A percentile compares a stretch with the other conserved stretches of the same genome.
Evolutionary conservation across 768 basidiomycete genomes (phyloP).

Genomic region (Trametes cingulata): DNA sequence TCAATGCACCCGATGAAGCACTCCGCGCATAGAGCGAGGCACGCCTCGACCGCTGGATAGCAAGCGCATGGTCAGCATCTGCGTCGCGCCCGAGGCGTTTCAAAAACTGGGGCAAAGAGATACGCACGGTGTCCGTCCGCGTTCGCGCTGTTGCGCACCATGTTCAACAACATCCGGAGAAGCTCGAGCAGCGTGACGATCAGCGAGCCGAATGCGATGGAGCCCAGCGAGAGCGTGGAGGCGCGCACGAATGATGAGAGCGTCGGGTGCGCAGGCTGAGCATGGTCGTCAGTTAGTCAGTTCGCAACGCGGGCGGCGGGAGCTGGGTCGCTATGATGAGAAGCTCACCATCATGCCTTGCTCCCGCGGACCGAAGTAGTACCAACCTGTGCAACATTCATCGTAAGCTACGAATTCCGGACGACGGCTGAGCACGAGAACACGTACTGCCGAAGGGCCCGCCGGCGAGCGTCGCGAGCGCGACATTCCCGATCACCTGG

Average conservation of each 20-base stretch:
- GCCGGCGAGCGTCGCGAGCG: constrained; percentile 77
- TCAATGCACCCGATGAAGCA: constrained; percentile 78
- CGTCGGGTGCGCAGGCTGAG: constrained; percentile 71
- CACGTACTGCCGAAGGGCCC: constrained; percentile 65
- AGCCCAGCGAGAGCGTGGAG: constrained; percentile 77
- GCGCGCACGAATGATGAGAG: constrained; percentile 70
- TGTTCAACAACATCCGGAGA: constrained; percentile 58
- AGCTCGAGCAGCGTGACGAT: constrained; percentile 81
- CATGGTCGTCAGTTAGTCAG: background rate
- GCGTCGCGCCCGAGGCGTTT: background rate
- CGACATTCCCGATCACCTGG: constrained; percentile 78
- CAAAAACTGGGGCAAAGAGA: no score
- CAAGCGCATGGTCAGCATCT: background rate
- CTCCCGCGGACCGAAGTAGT: constrained; percentile 78
- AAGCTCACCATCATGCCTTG: constrained; percentile 58
- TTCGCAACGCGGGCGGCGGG: no score
- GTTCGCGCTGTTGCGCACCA: constrained; percentile 57
- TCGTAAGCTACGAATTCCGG: no score
- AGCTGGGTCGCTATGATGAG: no score
- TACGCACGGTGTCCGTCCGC: constrained; percentile 65
- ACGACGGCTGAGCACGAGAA: no score
- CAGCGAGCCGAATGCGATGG: constrained; percentile 82
- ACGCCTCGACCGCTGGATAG: constrained; percentile 64
- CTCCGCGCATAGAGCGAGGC: constrained; percentile 75
- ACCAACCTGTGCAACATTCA: constrained; percentile 46